phyloP scores from a whole-genome alignment of 345 rosid species.

The Eutrema japonicum region DNA sequence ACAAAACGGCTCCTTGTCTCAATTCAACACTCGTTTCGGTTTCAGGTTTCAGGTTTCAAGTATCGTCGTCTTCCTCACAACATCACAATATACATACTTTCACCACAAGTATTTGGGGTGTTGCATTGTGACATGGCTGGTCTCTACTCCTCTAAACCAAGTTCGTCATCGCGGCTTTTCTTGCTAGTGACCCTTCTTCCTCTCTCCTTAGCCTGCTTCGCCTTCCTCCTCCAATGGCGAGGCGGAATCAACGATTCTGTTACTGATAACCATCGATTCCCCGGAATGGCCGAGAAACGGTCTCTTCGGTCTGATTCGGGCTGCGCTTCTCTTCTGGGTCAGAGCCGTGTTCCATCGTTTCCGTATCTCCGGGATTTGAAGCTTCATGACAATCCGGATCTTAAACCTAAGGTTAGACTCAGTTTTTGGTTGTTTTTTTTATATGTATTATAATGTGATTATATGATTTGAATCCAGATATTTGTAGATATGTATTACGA shows the following conservation, averaged over 20 bases:
- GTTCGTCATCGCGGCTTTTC: slow-evolving; percentile 48
- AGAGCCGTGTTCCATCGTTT: slow-evolving; percentile 56
- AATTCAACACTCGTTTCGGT: slow-evolving; percentile 33
- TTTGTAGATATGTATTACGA: slow-evolving; percentile 74
- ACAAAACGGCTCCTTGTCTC: slow-evolving; percentile 36
- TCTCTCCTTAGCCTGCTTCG: slow-evolving; percentile 59
- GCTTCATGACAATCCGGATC: slow-evolving; percentile 58
- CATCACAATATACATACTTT: neutral
- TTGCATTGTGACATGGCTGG: slow-evolving; percentile 55
- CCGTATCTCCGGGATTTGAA: slow-evolving; percentile 71
- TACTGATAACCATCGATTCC: slow-evolving; percentile 49
- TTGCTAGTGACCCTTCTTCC: slow-evolving; percentile 61
- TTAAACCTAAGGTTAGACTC: slow-evolving; percentile 64
- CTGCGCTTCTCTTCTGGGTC: slow-evolving; percentile 66
- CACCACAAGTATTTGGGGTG: too few relatives aligned
- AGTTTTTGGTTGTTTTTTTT: neutral
- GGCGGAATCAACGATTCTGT: slow-evolving; percentile 55
- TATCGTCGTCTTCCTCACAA: slow-evolving; percentile 19
- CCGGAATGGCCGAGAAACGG: slow-evolving; percentile 53
- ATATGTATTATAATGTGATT: neutral
- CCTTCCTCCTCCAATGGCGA: slow-evolving; percentile 73
- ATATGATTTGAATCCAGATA: neutral
- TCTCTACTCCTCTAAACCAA: slow-evolving; percentile 39
- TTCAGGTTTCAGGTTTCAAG: neutral
- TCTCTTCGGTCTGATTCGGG: slow-evolving; percentile 43